Percentiles rank a stretch among this genome's conserved stretches.
These are phyloP conservation scores for Flagelloscypha sp. DNA, from an alignment of 768 basidiomycete genomes.

Conservation along the genomic window DNA sequence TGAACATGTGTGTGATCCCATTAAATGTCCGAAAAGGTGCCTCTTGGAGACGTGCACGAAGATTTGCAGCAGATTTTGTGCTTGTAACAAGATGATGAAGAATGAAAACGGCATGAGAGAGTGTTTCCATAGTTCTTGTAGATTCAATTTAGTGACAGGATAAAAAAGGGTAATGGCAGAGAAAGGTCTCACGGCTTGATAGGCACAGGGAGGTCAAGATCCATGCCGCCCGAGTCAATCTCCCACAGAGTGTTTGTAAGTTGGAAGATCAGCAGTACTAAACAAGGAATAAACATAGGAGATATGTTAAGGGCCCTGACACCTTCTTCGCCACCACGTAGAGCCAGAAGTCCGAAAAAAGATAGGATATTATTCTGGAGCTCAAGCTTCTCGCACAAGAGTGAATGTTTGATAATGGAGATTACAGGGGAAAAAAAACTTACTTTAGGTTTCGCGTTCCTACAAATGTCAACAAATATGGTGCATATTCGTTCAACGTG, in stretches of 20 bases:
- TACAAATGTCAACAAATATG: conserved; percentile 35
- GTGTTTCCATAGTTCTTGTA: conserved; percentile 39
- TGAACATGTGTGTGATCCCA: conserved; percentile 60
- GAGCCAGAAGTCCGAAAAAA: conserved; percentile 34
- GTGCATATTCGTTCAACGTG: conserved; percentile 44
- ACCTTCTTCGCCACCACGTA: conserved; percentile 30
- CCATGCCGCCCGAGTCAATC: conserved; percentile 41
- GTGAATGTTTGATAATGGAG: not conserved
- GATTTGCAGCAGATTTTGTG: conserved; percentile 36
- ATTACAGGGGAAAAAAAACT: conserved; percentile 2
- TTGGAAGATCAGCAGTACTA: conserved; percentile 47
- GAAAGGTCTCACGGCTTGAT: conserved; percentile 27
- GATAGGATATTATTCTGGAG: conserved; percentile 29
- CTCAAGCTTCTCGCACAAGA: conserved; percentile 12
- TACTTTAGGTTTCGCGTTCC: conserved; percentile 35
- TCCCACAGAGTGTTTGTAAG: conserved; percentile 59
- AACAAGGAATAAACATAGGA: conserved; percentile 51
- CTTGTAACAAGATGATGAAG: conserved; percentile 57
- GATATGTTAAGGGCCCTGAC: conserved; percentile 35
- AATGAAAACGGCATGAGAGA: conserved; percentile 48
- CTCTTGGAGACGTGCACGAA: conserved; percentile 51
- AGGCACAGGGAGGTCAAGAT: conserved; percentile 25
- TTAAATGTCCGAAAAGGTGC: conserved; percentile 49
- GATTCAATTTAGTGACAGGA: conserved; percentile 7
- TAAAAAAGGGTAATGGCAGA: conserved; percentile 1